Conservation (phyloP, 441 rosid species). For the Euphorbia celastroides region DNA sequence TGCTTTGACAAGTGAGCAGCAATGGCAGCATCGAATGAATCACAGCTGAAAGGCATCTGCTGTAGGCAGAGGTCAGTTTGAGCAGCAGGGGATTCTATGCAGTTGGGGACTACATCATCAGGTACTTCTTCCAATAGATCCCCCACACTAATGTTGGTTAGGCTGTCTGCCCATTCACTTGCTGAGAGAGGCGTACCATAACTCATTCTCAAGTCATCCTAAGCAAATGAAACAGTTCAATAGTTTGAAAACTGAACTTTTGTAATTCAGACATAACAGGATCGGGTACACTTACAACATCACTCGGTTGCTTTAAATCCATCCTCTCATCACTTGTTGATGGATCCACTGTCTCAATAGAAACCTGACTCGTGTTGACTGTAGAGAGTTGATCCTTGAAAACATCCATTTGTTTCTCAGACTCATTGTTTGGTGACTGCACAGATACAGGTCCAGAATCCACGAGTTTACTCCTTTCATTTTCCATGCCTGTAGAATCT, state of each 20-base stretch:
- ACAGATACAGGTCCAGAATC: slow-evolving; percentile 29
- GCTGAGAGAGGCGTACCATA: slow-evolving; percentile 46
- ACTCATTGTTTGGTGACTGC: slow-evolving; percentile 31
- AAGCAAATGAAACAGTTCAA: slow-evolving; percentile 11
- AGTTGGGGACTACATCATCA: slow-evolving; percentile 34
- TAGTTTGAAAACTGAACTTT: slow-evolving; percentile 16
- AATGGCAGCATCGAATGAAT: slow-evolving; percentile 96
- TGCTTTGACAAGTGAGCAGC: slow-evolving; percentile 89
- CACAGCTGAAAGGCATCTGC: slow-evolving; percentile 71
- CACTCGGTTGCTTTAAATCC: slow-evolving; percentile 30
- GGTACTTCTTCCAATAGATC: slow-evolving; percentile 77
- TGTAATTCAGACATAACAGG: slow-evolving; percentile 9
- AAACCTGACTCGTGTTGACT: slow-evolving; percentile 26
- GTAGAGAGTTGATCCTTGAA: slow-evolving; percentile 27
- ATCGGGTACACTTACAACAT: slow-evolving; percentile 31
- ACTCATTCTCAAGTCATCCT: slow-evolving; percentile 43
- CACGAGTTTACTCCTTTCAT: slow-evolving; percentile 26
- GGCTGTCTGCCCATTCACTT: slow-evolving; percentile 95
- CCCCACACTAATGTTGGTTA: slow-evolving; percentile 86
- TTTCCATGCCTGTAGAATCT: slow-evolving; percentile 32
- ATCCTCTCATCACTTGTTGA: slow-evolving; percentile 22
- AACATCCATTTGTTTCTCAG: slow-evolving; percentile 30
- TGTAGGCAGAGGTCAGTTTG: slow-evolving; percentile 48
- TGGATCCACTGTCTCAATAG: slow-evolving; percentile 25
- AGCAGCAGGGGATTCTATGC: slow-evolving; percentile 30